A percentile compares a stretch with the other conserved stretches of the same genome.
These are phyloP conservation scores for Diaporthe aspalathi DNA, from an alignment of 2,329 filamentous ascomycete genomes.

Conservation along the genomic window DNA sequence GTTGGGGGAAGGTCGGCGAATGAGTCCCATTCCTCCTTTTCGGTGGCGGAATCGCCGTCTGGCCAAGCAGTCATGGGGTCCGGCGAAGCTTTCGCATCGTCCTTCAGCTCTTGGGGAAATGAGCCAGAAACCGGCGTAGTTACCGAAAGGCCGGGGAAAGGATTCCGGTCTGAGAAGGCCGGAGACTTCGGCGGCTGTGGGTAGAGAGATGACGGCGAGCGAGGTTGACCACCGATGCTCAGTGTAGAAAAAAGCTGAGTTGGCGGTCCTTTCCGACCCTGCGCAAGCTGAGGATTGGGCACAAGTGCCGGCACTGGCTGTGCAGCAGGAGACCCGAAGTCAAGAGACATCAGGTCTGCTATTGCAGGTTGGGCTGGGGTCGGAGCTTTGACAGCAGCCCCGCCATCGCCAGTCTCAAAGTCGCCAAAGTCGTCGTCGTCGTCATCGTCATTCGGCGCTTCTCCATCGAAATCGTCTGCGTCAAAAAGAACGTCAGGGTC, in stretches of 20 bases:
- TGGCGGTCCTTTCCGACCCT: conserved; percentile 45
- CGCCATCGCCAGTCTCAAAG: conserved; percentile 61
- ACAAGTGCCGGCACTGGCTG: conserved; percentile 34
- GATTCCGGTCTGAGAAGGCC: conserved; percentile 61
- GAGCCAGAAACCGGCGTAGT: conserved; percentile 51
- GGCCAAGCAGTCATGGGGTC: conserved; percentile 42
- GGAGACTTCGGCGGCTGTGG: conserved; percentile 59
- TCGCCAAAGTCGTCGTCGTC: conserved; percentile 70
- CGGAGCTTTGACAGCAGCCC: conserved; percentile 40
- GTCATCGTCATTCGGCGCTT: conserved; percentile 39
- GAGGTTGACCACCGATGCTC: conserved; percentile 44
- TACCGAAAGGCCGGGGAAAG: conserved; percentile 59
- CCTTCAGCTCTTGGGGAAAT: conserved; percentile 45
- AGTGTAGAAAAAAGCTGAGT: conserved; percentile 47
- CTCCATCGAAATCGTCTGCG: conserved; percentile 64
- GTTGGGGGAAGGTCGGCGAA: conserved; percentile 58
- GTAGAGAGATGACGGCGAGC: conserved; percentile 49
- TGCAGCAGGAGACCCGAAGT: conserved; percentile 32
- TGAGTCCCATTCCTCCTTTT: conserved; percentile 60
- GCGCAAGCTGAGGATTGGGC: conserved; percentile 49
- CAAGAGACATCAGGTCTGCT: conserved; percentile 52
- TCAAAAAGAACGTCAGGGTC: conserved; percentile 74
- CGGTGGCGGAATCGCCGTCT: conserved; percentile 43
- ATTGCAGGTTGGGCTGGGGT: conserved; percentile 42
- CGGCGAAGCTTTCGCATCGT: conserved; percentile 47